Evolutionary conservation across 2,329 filamentous ascomycete species (phyloP).

Genomic region (Neofusicoccum umdonicola): DNA sequence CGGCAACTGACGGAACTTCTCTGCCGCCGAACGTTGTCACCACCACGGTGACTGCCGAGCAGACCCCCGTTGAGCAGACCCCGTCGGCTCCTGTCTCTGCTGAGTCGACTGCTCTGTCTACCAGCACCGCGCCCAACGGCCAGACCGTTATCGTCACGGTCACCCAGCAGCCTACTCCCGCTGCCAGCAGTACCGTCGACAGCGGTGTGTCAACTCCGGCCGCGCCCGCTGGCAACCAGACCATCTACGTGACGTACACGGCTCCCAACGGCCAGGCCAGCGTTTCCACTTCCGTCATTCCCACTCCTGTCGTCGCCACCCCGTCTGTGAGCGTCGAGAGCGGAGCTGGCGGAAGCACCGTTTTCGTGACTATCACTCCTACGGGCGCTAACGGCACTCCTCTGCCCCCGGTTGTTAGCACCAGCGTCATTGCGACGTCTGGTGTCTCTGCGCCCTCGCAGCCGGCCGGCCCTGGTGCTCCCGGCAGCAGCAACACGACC

Average conservation of each 20-base stretch:
- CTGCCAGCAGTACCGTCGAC: background rate
- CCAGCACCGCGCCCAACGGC: slow-evolving; percentile 1
- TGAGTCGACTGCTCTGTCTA: background rate
- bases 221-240: slow-evolving; percentile 5
- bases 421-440: background rate
- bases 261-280: background rate
- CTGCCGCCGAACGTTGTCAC: slow-evolving; percentile 8
- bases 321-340: background rate
- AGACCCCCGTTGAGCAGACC: background rate
- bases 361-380: background rate
- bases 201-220: background rate
- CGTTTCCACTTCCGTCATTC: background rate
- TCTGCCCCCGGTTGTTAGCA: slow-evolving; percentile 2
- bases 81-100: background rate
- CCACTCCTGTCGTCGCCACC: background rate
- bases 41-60: background rate
- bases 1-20: background rate
- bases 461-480: background rate
- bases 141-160: background rate
- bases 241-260: background rate
- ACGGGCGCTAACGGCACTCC: background rate
- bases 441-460: background rate
- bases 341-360: background rate
- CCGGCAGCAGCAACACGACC: background rate
- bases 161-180: background rate